Evolutionary conservation across 2,329 filamentous ascomycete species (phyloP).

Genomic region (Claviceps fusiformis): DNA sequence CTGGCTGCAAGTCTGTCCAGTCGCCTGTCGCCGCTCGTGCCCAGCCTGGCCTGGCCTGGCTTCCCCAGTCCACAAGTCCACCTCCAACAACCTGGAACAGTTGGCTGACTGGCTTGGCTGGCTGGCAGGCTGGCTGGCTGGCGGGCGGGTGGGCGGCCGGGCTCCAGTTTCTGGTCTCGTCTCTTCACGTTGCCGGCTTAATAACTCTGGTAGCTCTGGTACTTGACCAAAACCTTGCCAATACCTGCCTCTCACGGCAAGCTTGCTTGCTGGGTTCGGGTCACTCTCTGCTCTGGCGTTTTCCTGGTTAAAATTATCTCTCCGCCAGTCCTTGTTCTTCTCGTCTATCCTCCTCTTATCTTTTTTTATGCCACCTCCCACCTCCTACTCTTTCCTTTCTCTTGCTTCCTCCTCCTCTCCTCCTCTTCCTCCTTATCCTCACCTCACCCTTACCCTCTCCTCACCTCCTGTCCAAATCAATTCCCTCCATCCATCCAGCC

Average conservation of each 20-base stretch:
- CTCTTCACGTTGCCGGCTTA: too few species aligned
- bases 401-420: slow-evolving; percentile 17
- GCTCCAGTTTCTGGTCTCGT: too few species aligned
- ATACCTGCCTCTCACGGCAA: background rate
- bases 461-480: slow-evolving; percentile 30
- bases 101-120: too few species aligned
- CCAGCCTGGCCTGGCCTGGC: too few species aligned
- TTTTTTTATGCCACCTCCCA: slow-evolving; percentile 21
- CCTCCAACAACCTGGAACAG: background rate
- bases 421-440: slow-evolving; percentile 17
- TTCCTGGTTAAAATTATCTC: slow-evolving; percentile 25
- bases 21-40: background rate
- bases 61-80: background rate
- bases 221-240: background rate
- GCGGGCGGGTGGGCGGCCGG: too few species aligned
- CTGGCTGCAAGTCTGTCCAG: too few species aligned
- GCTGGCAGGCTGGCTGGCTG: background rate
- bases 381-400: slow-evolving; percentile 24
- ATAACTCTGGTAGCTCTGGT: too few species aligned
- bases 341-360: slow-evolving; percentile 40
- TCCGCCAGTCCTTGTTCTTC: slow-evolving; percentile 43
- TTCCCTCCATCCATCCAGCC: slow-evolving; percentile 38
- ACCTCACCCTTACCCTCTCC: slow-evolving; percentile 26
- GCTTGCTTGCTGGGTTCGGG: slow-evolving; percentile 3
- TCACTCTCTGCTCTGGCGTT: slow-evolving; percentile 7